Base-by-base conservation (phyloP, 306 rosid genomes). In the Comarum palustre region DNA sequence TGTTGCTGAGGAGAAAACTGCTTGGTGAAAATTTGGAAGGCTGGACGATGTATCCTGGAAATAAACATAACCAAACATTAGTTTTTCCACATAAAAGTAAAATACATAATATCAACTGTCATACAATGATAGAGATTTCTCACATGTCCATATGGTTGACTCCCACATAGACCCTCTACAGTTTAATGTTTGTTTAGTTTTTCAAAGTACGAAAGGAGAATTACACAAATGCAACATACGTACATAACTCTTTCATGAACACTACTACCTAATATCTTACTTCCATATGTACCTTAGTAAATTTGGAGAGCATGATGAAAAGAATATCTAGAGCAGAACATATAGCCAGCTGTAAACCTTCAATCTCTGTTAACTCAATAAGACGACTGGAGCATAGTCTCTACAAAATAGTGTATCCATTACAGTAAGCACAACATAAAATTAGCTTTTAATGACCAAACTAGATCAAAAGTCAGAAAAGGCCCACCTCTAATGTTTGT, bases 281-380 rank as follows among this genome's bases (percentile, higher is more conserved):
- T 71, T 80, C 68, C 41, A 52, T 38, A 34, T 61, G 64, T 85
- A 94, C 96, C 98, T 94, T 88, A 0, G 95, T 80, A 80, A 88
- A 84, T 75, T 87, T 86, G 81, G 83, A 75, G 75, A 92, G 87
- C 90, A 91, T 81, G 76, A 79, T 69, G 76, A 80, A 87, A 63
- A 89, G 79, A 63, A 91, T 82, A 72, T 94, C 96, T 73, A 94
- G 74, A 75, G 76, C 91, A 80, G 94, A 85, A 75, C 83, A 79
- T 51, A 91, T 77, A 59, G 96, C 95, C 81, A 75, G 75, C 74
- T 89, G 89, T 77, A 94, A 81, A 41, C 96, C 94, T 78, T 94
- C 98, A 76, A 91, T 85, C 86, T 91, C 98, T 86, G 77, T 62
- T 74, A 82, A 84, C 63, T 94, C 98, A 82, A 84, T 77, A 69